Percentiles rank a stretch among this genome's conserved stretches.
phyloP scores from a whole-genome alignment of 2,329 filamentous ascomycete genomes.

The Ophiognomonia clavigignenti-juglandacearum region DNA sequence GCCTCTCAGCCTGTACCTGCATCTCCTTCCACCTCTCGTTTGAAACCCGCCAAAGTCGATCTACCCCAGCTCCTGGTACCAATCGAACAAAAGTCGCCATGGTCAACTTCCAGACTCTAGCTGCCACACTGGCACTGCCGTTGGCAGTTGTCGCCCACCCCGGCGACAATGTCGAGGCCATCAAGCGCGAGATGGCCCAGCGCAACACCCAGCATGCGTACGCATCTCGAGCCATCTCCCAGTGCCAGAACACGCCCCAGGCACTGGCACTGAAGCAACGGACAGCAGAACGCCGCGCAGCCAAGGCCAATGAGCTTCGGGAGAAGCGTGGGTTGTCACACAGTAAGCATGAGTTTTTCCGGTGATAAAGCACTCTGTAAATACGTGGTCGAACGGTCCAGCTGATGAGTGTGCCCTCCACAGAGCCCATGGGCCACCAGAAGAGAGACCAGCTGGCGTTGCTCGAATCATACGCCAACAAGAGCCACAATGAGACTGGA shows the following conservation, averaged over 20 bases:
- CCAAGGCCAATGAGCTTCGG: constrained; percentile 4
- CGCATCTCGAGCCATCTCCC: neutral
- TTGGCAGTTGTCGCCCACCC: neutral
- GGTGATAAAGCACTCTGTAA: neutral
- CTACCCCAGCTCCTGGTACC: no score
- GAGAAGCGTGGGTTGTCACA: neutral
- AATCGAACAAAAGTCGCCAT: no score
- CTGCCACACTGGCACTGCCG: neutral
- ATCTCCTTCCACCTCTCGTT: no score
- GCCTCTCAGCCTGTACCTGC: no score
- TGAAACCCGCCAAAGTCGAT: no score
- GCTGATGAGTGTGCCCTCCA: neutral
- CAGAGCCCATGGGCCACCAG: constrained; percentile 5
- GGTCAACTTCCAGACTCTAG: neutral
- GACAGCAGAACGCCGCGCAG: constrained; percentile 1
- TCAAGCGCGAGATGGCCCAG: constrained; percentile 8
- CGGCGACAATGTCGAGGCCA: constrained; percentile 6
- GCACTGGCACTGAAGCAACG: neutral
- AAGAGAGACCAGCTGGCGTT: constrained; percentile 5
- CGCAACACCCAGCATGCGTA: constrained; percentile 4
- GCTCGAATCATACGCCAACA: neutral
- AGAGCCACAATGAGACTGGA: neutral
- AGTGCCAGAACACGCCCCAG: neutral
- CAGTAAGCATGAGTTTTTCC: neutral
- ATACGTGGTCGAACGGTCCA: no score